Percentiles rank a stretch among this genome's conserved stretches.
Evolutionary conservation across 305 asterid species (phyloP).

Genomic region (Stenogyne calaminthoides): DNA sequence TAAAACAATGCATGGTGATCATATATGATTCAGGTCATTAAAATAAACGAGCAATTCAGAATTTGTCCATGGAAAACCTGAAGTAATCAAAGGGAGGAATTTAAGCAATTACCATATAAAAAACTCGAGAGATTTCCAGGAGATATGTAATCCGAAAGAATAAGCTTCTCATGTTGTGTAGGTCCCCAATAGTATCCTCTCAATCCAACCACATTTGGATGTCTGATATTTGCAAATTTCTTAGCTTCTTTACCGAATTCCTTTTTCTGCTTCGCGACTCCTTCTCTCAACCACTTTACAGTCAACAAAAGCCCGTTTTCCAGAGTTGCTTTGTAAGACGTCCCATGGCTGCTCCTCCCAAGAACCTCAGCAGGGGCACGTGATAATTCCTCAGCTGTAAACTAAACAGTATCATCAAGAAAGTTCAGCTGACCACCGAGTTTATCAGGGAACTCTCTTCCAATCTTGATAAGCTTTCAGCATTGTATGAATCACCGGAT

Average conservation of each 20-base stretch:
- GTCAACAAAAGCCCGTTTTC: conserved; percentile 84
- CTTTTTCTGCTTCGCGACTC: conserved; percentile 92
- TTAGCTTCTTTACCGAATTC: conserved; percentile 94
- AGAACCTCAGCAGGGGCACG: conserved; percentile 97
- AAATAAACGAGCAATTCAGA: background rate
- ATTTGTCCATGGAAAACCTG: background rate
- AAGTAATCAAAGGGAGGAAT: background rate
- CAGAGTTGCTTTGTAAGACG: conserved; percentile 81
- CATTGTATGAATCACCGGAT: conserved; percentile 71
- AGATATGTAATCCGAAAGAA: conserved; percentile 86
- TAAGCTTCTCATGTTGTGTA: conserved; percentile 92
- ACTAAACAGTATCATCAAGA: conserved; percentile 79
- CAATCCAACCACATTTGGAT: conserved; percentile 90
- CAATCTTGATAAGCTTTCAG: conserved; percentile 69
- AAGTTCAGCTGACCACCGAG: conserved; percentile 89
- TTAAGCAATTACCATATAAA: conserved; percentile 68
- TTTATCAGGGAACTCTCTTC: conserved; percentile 90
- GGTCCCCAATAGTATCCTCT: conserved; percentile 99
- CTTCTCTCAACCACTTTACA: conserved; percentile 97
- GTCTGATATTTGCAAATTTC: conserved; percentile 80
- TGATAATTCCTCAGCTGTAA: conserved; percentile 84
- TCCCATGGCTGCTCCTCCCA: conserved; percentile 98
- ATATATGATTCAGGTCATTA: background rate
- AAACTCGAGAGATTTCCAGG: conserved; percentile 88
- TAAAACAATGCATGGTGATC: background rate